Evolutionary conservation across 2,329 filamentous ascomycete species (phyloP), one percentile per base, ranked within the genome.

Genomic region (Neonectria neomacrospora): DNA sequence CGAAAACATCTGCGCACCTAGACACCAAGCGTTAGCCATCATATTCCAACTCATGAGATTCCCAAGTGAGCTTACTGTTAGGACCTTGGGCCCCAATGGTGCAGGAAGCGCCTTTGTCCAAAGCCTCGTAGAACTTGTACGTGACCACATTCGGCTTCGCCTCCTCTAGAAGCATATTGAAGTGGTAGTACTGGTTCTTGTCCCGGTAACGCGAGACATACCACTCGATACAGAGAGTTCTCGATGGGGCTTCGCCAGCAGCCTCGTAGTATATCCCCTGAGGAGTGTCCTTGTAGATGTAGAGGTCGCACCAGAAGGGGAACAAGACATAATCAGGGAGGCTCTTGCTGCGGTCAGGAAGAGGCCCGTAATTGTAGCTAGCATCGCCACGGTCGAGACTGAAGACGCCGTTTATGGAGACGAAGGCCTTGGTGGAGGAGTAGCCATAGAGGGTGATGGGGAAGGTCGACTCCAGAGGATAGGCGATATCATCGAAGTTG

Each of bases 231-330:
- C 52, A 54, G 39, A 54, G 39, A 22, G 52, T 54, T 3, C 52
- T 26, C n/a, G 52, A 44, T 8, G 52, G 52, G 23, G 52, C 52
- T 28, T 54, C 16, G 18, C 52, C 52, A n/a, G 52, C 37, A n/a
- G 28, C 12, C 26, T 54, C 52, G 10, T 54, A 54, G 39, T 54
- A 54, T 10, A 54, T 54, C 6, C 52, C 52, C 16, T 54, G 52
- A 3, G 52, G 52, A 10, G 44, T 57, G 18, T 23, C 54, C 28
- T 57, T 48, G 54, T 57, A 57, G 54, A 57, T 57, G 30, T 14
- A 57, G 54, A 57, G 54, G n/a, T 54, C 52, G n/a, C 52, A 54
- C 52, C 52, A 54, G n/a, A 54, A 54, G 37, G 52, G 52, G 52
- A 54, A 34, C 23, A 54, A 26, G 39, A 16, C 42, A n/a, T 54